These are phyloP conservation scores for Camellia lanceoleosa DNA, from an alignment of 148 eudicot species.

Conservation along the genomic window DNA sequence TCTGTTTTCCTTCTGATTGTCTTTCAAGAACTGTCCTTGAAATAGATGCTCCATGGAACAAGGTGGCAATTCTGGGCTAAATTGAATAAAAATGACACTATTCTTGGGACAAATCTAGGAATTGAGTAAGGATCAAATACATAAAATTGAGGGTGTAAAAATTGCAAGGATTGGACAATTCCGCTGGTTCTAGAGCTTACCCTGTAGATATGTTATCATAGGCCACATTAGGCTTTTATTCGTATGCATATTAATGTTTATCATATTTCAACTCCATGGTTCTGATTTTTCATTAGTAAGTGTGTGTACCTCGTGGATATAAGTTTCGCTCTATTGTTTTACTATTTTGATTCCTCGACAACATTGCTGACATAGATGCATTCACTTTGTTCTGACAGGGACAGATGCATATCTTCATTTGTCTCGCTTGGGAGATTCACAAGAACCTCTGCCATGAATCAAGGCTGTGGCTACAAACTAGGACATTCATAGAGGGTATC, in stretches of 20 bases:
- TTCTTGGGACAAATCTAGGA: not conserved
- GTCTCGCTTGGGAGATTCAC: conserved; percentile 93
- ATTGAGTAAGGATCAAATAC: not conserved
- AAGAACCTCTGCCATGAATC: conserved; percentile 78
- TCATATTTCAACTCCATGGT: not conserved
- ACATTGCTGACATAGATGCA: not conserved
- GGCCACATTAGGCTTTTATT: not conserved
- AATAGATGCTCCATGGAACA: not conserved
- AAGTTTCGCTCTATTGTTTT: not conserved
- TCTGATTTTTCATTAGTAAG: not conserved
- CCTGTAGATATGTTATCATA: not conserved
- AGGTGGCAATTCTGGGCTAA: not conserved
- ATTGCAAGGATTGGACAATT: no score
- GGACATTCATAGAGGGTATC: conserved; percentile 8
- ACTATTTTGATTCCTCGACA: not conserved
- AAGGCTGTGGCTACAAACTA: not conserved
- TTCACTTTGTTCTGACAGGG: conserved; percentile 39
- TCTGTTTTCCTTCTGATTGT: no score
- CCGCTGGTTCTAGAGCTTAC: no score
- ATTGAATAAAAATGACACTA: not conserved
- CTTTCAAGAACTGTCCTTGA: no score
- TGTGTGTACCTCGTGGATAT: not conserved
- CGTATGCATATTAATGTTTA: not conserved
- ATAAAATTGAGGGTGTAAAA: not conserved
- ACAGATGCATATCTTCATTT: conserved; percentile 97